Percentiles rank a stretch among this genome's conserved stretches.
Conservation (phyloP, 192 early-diverging fungal species). For the Backusella luteola region DNA sequence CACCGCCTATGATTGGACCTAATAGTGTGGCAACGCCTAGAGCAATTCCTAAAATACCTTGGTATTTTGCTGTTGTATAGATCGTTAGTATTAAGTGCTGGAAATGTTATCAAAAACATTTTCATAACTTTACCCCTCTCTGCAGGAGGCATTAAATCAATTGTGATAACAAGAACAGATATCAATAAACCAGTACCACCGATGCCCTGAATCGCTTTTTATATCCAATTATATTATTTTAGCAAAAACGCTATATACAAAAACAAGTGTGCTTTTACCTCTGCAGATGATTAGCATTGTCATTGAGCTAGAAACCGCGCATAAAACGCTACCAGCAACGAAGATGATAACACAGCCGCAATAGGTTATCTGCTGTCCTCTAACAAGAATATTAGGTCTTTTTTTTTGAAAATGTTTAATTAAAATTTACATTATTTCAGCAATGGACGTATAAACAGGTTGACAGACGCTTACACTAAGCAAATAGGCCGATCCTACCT, state of each 20-base stretch:
- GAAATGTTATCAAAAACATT: background rate
- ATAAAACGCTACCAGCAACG: conserved; percentile 63
- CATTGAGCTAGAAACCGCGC: conserved; percentile 54
- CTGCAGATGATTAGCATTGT: conserved; percentile 57
- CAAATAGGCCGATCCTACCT: background rate
- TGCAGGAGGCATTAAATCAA: conserved; percentile 62
- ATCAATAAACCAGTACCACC: conserved; percentile 52
- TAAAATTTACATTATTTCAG: background rate
- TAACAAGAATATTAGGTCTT: background rate
- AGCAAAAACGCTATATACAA: background rate
- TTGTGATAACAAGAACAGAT: conserved; percentile 54
- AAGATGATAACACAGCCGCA: conserved; percentile 63
- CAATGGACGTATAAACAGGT: background rate
- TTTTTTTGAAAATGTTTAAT: background rate
- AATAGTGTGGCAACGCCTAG: conserved; percentile 47
- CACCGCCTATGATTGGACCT: conserved; percentile 60
- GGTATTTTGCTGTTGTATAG: conserved; percentile 41
- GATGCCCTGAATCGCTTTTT: conserved; percentile 66
- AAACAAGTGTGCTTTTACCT: background rate
- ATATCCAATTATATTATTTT: background rate
- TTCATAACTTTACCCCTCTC: conserved; percentile 50
- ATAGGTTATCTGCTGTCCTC: conserved; percentile 68
- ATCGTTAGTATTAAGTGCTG: background rate
- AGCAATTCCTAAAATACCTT: conserved; percentile 52
- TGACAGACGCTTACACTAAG: background rate